Evolutionary conservation across 2,329 filamentous ascomycete species (phyloP).

Genomic region (Aureobasidium sp.): DNA sequence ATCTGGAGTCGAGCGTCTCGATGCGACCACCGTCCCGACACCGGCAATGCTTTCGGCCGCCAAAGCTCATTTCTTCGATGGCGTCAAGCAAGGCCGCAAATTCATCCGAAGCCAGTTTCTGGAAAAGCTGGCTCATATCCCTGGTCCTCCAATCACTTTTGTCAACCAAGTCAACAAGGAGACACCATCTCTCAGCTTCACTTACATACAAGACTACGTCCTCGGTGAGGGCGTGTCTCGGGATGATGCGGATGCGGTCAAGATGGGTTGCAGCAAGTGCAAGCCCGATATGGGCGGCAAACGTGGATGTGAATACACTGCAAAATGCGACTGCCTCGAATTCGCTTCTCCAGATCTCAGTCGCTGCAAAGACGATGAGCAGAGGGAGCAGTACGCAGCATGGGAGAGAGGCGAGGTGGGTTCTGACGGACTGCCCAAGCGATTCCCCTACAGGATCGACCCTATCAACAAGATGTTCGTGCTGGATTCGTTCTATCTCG

Average conservation of each 20-base stretch:
- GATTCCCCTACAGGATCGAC: conserved; percentile 51
- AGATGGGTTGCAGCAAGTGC: conserved; percentile 59
- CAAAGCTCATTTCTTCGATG: conserved; percentile 12
- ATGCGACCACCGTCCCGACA: conserved; percentile 28
- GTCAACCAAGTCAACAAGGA: conserved; percentile 53
- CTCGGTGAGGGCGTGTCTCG: conserved; percentile 51
- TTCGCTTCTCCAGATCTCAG: conserved; percentile 44
- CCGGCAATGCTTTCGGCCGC: conserved; percentile 29
- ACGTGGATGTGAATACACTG: conserved; percentile 53
- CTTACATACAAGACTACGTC: conserved; percentile 57
- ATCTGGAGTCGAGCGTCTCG: conserved; percentile 17
- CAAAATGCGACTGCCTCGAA: conserved; percentile 58
- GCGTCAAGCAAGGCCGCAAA: conserved; percentile 25
- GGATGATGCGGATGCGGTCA: conserved; percentile 49
- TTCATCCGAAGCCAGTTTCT: conserved; percentile 33
- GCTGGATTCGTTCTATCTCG: conserved; percentile 35
- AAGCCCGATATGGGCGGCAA: conserved; percentile 41
- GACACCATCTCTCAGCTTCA: conserved; percentile 53
- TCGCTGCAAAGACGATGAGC: conserved; percentile 8
- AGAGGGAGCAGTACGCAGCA: conserved; percentile 18
- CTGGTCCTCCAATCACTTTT: conserved; percentile 44
- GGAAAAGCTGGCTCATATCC: conserved; percentile 21
- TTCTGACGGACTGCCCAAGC: conserved; percentile 34
- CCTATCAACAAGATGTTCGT: conserved; percentile 29
- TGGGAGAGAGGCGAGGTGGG: conserved; percentile 22